Evolutionary conservation across 768 basidiomycete genomes (phyloP).

Genomic region (Tricholoma bakamatsutake): DNA sequence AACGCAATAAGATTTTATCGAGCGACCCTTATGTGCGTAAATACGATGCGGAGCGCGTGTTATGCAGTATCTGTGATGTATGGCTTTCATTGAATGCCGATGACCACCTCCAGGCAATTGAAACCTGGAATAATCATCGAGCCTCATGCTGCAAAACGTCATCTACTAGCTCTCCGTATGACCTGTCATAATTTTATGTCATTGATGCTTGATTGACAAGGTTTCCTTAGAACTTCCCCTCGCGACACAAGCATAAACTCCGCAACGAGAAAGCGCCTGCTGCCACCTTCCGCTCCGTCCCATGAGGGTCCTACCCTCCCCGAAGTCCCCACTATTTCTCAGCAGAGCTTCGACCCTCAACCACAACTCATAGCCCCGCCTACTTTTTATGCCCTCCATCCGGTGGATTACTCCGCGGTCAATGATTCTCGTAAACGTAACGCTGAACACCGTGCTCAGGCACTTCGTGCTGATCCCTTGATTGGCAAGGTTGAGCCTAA

Average conservation of each 20-base stretch:
- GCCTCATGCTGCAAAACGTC: conserved; percentile 43
- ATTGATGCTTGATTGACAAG: not conserved
- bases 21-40: conserved; percentile 67
- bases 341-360: conserved; percentile 2
- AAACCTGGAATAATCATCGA: conserved; percentile 61
- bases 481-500: conserved; percentile 69
- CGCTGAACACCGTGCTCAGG: conserved; percentile 75
- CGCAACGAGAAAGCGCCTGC: not conserved
- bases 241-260: not conserved
- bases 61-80: conserved; percentile 62
- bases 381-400: conserved; percentile 54
- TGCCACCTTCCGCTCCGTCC: not conserved
- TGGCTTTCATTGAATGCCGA: conserved; percentile 59
- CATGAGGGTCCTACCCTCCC: conserved; percentile 1
- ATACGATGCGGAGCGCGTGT: conserved; percentile 65
- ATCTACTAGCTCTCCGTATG: conserved; percentile 11
- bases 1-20: conserved; percentile 50
- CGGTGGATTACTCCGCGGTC: conserved; percentile 47
- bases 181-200: not conserved
- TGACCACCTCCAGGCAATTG: conserved; percentile 55
- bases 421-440: conserved; percentile 69
- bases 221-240: not conserved
- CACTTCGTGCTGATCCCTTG: conserved; percentile 57
- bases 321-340: not conserved
- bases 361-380: conserved; percentile 12